These are phyloP conservation scores for Cyberlindnera samutprakarnensis DNA, from an alignment of 805 yeast genomes.

Conservation along the genomic window DNA sequence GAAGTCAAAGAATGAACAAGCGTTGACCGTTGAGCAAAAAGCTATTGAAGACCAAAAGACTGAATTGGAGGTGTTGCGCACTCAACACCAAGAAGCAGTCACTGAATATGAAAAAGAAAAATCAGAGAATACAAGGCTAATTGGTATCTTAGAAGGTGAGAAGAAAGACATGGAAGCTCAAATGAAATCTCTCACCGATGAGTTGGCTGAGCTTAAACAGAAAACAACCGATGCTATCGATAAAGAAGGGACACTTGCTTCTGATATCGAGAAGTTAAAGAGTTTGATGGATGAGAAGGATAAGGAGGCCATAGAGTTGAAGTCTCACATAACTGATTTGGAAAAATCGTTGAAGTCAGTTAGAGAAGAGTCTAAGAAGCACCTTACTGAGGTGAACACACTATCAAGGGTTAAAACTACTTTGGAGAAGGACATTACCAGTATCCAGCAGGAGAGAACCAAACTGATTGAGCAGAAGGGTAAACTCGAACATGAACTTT, in stretches of 20 bases:
- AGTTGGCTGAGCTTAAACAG: background rate
- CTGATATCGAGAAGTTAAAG: background rate
- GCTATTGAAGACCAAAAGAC: slow-evolving; percentile 16
- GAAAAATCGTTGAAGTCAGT: slow-evolving; percentile 2
- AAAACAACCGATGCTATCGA: background rate
- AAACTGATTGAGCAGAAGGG: slow-evolving; percentile 18
- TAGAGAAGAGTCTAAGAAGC: slow-evolving; percentile 4
- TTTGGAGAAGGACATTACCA: slow-evolving; percentile 14
- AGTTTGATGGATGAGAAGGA: background rate
- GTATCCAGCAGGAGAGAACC: slow-evolving; percentile 14
- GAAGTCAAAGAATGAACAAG: background rate
- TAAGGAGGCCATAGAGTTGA: slow-evolving; percentile 3
- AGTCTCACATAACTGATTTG: slow-evolving; percentile 2
- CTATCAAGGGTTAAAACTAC: slow-evolving; percentile 15
- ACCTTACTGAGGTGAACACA: slow-evolving; percentile 2
- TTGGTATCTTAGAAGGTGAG: slow-evolving; percentile 16
- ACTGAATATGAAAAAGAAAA: slow-evolving; percentile 16
- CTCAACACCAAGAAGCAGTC: slow-evolving; percentile 22
- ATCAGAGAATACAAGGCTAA: slow-evolving; percentile 7
- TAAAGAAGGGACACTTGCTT: background rate
- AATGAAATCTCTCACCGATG: slow-evolving; percentile 5
- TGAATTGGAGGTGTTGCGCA: slow-evolving; percentile 23
- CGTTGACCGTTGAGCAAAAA: slow-evolving; percentile 7
- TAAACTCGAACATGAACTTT: slow-evolving; percentile 10
- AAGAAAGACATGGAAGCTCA: slow-evolving; percentile 8